Evolutionary conservation across 2,329 filamentous ascomycete species (phyloP), one percentile per base, ranked within the genome.

Genomic region (Cordyceps cicadae): DNA sequence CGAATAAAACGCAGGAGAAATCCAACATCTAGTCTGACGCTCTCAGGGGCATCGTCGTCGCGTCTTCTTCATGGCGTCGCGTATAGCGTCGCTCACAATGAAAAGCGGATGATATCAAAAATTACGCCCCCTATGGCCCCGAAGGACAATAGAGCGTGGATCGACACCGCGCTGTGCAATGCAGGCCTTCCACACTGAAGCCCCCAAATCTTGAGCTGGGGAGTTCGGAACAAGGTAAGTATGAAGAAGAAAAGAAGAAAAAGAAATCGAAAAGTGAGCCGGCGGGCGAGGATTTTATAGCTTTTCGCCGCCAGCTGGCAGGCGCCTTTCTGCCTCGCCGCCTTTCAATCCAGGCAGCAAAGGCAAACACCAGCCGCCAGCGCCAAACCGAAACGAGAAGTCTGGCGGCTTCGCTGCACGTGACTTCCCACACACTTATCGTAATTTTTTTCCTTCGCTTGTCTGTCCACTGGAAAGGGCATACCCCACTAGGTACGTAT

Each of bases 121-220:
- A 81, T 81, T 81, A 53, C 77, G 74, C 75, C 74, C 71, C 73
- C 76, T 73, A 80, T 77, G 78, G 77, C 76, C 77, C 77, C 78
- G 76, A 80, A 80, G 77, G 76, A 76, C 77, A 80, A 79, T 79
- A 72, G 73, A 80, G 74, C 60, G 67, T 69, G 69, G 73, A 74
- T 70, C 69, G 73, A 78, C 77, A 73, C 79, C 79, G 75, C 79
- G 78, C 68, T 78, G 79, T 81, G 78, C 79, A 79, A 81, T 81
- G 79, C 78, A 81, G 79, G 77, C 74, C 73, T 75, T 71, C 75
- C 74, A 70, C 66, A 69, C 74, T 80, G 72, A 72, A 67, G 63
- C 62, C 66, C 67, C 69, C 72, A 66, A 72, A 72, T 78, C 76
- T 68, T 80, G 78, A 81, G 69, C 78, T 70, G 71, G 72, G 67